Conservation (phyloP, 257 asterid species). For the Nicotiana attenuata region DNA sequence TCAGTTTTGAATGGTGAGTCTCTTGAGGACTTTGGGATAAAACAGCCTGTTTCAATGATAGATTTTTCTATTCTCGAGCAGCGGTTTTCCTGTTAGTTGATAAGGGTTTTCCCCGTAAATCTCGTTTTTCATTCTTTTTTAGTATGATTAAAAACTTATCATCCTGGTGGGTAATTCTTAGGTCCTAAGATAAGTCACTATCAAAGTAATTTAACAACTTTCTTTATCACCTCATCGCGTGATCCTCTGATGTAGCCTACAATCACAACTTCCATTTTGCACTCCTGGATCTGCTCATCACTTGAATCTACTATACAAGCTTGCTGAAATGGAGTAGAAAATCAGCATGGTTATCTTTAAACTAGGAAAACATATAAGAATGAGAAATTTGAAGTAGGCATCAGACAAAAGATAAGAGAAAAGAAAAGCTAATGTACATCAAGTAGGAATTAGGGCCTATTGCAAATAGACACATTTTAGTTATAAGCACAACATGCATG, state of each 20-base stretch:
- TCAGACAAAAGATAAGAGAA: not conserved
- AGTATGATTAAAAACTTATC: not conserved
- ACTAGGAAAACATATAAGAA: not conserved
- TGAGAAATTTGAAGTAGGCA: not conserved
- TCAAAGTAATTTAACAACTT: not conserved
- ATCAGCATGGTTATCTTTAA: not conserved
- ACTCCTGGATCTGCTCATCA: slow-evolving; percentile 22
- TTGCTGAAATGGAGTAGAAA: slow-evolving; percentile 35
- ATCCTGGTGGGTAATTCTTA: not conserved
- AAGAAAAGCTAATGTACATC: not conserved
- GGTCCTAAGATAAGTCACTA: not conserved
- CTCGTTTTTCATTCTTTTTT: not conserved
- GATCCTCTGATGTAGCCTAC: slow-evolving; percentile 67
- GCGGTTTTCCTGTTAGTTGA: not conserved
- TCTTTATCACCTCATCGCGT: slow-evolving; percentile 33
- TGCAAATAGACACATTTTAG: not conserved
- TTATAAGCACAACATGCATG: not conserved
- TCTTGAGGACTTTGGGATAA: not conserved
- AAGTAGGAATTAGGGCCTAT: not conserved
- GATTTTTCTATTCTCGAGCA: not conserved
- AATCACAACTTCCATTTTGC: slow-evolving; percentile 47
- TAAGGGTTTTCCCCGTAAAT: not conserved
- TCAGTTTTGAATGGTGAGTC: not conserved
- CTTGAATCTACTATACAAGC: slow-evolving; percentile 33
- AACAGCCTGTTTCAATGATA: not conserved